These are phyloP conservation scores for Fusarium graminum DNA, from an alignment of 2,329 filamentous ascomycete species.

Conservation along the genomic window DNA sequence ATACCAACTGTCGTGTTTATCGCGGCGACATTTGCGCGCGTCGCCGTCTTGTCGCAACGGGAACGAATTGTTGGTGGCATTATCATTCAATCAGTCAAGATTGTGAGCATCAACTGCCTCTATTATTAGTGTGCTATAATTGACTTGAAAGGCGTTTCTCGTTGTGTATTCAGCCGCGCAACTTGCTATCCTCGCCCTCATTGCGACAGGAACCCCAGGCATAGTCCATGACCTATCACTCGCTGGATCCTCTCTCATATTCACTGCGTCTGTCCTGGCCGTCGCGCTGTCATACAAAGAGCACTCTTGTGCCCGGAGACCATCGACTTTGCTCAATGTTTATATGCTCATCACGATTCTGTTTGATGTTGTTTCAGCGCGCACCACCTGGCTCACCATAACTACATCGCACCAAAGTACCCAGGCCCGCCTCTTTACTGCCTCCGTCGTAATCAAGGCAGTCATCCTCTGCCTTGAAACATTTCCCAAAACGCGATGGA, in stretches of 20 bases:
- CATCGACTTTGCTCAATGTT: conserved; percentile 58
- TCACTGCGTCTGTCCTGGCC: conserved; percentile 50
- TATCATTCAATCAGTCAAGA: conserved; percentile 52
- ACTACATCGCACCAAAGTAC: conserved; percentile 26
- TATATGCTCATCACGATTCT: conserved; percentile 60
- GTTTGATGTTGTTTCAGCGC: conserved; percentile 58
- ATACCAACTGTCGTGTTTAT: conserved; percentile 59
- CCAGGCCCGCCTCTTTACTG: conserved; percentile 53
- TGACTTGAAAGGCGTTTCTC: conserved; percentile 43
- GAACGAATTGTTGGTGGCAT: conserved; percentile 53
- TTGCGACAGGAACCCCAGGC: conserved; percentile 35
- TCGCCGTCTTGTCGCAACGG: conserved; percentile 51
- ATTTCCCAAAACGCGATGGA: conserved; percentile 55
- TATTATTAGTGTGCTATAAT: not conserved
- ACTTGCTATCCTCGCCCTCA: conserved; percentile 51
- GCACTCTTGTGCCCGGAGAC: conserved; percentile 55
- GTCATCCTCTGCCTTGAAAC: conserved; percentile 56
- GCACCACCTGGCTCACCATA: conserved; percentile 59
- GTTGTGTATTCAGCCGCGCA: conserved; percentile 50
- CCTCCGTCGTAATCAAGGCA: conserved; percentile 54
- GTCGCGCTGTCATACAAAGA: conserved; percentile 53
- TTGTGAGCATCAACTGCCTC: conserved; percentile 40
- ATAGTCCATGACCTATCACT: conserved; percentile 48
- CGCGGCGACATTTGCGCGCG: conserved; percentile 51
- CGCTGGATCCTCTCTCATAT: conserved; percentile 41